Base-by-base conservation (phyloP, 1,284 basidiomycete genomes). In the Amylostereum areolatum region DNA sequence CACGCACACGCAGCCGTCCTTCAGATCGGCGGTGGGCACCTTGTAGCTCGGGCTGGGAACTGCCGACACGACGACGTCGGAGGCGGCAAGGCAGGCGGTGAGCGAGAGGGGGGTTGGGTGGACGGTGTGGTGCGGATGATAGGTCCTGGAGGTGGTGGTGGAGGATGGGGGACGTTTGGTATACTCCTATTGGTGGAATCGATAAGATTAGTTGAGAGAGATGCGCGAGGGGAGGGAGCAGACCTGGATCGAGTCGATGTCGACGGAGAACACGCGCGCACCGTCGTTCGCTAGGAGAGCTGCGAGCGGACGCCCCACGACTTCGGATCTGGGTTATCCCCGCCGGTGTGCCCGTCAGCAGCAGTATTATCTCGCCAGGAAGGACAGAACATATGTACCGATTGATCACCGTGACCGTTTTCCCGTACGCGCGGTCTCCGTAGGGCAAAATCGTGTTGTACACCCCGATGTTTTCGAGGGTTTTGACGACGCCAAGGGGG, bases 211-310 rank as follows among this genome's bases (percentile, higher is more conserved):
- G n/a, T n/a, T n/a, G n/a, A n/a, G n/a, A n/a, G n/a, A n/a, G n/a
- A n/a, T n/a, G n/a, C n/a, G n/a, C n/a, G n/a, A n/a, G n/a, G n/a
- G n/a, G n/a, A n/a, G n/a, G n/a, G n/a, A n/a, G n/a, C n/a, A n/a
- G n/a, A 93, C 92, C 77, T 94, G 91, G 47, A 91, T 87, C 27
- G 89, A 91, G 66, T 95, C 92, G 51, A 98, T 89, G 66, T 99
- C 96, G 25, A 92, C 91, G 7, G 91, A 94, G 63, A 96, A 89
- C 2, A 98, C 96, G 8, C 92, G 80, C 3, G 95, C 95, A 35
- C 96, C 96, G 62, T 98, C 96, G 64, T 98, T 98, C 10, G 94
- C 83, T 40, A 98, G 78, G 45, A 98, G 74, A 3, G 95, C 96
- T 0, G 94, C 96, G 7, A 98, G 77, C 2, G 96, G 96, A 48